Conservation (phyloP, 1,284 basidiomycete species). For the Leccinum solheimii region DNA sequence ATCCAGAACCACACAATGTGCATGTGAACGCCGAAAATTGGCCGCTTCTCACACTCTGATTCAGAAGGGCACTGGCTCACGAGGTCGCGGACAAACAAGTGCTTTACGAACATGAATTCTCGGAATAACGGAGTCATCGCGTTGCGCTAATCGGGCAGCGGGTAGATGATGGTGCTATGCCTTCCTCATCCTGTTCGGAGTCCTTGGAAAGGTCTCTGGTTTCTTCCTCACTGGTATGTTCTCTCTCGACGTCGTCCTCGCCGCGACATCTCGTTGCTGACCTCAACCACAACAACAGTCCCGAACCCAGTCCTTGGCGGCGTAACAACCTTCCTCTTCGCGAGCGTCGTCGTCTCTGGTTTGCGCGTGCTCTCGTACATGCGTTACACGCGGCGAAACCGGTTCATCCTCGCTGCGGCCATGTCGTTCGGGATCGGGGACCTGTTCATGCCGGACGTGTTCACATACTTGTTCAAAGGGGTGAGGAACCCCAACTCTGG, state of each 20-base stretch:
- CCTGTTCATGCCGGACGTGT: too few species aligned
- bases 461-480: too few species aligned
- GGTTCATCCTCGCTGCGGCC: too few species aligned
- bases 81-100: background rate
- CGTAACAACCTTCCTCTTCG: constrained; percentile 78
- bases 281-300: constrained; percentile 11
- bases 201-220: constrained; percentile 79
- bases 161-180: constrained; percentile 67
- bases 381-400: constrained; percentile 44
- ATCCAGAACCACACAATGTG: too few species aligned
- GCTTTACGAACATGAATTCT: background rate
- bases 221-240: constrained; percentile 69
- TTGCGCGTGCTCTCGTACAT: constrained; percentile 70
- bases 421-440: too few species aligned
- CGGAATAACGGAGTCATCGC: constrained; percentile 82
- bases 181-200: constrained; percentile 72
- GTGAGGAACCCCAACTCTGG: constrained; percentile 49
- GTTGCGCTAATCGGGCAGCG: constrained; percentile 73
- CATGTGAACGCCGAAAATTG: too few species aligned
- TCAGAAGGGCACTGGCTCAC: too few species aligned
- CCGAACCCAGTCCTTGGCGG: constrained; percentile 83
- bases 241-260: background rate
- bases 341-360: constrained; percentile 62
- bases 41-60: too few species aligned
- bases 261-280: background rate